Base-by-base conservation (phyloP, 2,329 filamentous ascomycete genomes). In the Xylaria hypoxylon region DNA sequence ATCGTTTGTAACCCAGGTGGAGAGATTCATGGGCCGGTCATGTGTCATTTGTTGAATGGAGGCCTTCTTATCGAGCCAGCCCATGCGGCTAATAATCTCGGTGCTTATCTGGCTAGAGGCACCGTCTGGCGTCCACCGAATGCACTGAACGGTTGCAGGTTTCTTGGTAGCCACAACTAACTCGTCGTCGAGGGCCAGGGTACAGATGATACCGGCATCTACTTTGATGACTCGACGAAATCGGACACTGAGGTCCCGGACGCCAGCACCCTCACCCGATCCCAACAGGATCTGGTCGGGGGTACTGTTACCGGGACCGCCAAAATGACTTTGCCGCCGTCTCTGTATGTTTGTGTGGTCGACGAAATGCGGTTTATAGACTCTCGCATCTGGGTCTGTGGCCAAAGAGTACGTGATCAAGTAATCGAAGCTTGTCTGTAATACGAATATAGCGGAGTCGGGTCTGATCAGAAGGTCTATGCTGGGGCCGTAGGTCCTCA, bases 161-260 rank as follows among this genome's bases (percentile, higher is more conserved):
- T 96, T 97, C 64, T 89, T 85, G 0, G 96, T 99, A 4, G 96
- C 93, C 59, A 99, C 94, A 24, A 98, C 85, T 45, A 99, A 83
- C 78, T 98, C 96, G 62, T 97, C 93, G 71, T 98, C 96, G 24
- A 98, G 85, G 2, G 96, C 95, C 61, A 98, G 82, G 11, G 92
- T 93, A 74, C 90, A 92, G 72, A 90, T 90, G 73, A 99, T 97
- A 2, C 96, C 96, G 2, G 96, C 96, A 79, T 99, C 96, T 19
- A 99, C 93, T 77, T 97, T 96, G 76, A 99, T 98, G 15, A 97
- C 95, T 92, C 97, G 97, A 64, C 95, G 89, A 79, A 99, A 99
- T 11, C 93, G 91, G 55, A 99, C 86, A 73, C 91, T 97, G 62
- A 97, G 89, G 79, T 99, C 96, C 59, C 89, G 88, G 57, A 97